A percentile compares a stretch with the other conserved stretches of the same genome.
Evolutionary conservation across 306 rosid species (phyloP).

Genomic region (Dryas alaskensis): DNA sequence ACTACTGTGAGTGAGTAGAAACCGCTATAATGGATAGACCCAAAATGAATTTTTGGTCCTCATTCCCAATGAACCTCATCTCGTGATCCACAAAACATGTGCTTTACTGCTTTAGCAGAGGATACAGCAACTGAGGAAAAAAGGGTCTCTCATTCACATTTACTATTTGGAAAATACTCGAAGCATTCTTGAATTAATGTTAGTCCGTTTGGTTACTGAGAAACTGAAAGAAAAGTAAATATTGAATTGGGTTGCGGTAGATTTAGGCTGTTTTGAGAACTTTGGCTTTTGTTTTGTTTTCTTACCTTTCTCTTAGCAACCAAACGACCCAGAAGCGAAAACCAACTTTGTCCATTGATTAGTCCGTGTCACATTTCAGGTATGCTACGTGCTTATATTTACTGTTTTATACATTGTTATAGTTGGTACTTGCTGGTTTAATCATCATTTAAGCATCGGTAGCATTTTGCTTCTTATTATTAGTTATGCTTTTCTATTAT

Average conservation of each 20-base stretch:
- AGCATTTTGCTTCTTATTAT: background rate
- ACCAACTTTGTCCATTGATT: background rate
- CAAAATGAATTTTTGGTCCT: background rate
- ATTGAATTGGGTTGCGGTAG: background rate
- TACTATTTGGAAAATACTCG: background rate
- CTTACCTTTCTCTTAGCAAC: background rate
- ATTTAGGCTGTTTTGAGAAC: background rate
- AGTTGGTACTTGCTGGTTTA: background rate
- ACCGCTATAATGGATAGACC: background rate
- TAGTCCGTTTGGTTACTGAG: conserved; percentile 12
- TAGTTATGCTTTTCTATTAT: background rate
- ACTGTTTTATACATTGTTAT: background rate
- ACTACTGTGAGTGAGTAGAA: background rate
- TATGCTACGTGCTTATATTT: background rate
- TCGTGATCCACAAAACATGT: conserved; percentile 14
- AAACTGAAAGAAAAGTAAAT: background rate
- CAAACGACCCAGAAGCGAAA: background rate
- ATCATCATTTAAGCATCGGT: background rate
- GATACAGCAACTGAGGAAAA: background rate
- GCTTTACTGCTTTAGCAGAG: background rate
- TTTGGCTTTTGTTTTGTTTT: background rate
- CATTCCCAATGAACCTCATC: background rate
- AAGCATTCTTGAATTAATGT: background rate
- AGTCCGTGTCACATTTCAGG: background rate
- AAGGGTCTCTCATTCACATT: background rate